A percentile compares a stretch with the other conserved stretches of the same genome.
Conservation (phyloP, 371 early-diverging fungal species). For the Rhizopus arrhizus region DNA sequence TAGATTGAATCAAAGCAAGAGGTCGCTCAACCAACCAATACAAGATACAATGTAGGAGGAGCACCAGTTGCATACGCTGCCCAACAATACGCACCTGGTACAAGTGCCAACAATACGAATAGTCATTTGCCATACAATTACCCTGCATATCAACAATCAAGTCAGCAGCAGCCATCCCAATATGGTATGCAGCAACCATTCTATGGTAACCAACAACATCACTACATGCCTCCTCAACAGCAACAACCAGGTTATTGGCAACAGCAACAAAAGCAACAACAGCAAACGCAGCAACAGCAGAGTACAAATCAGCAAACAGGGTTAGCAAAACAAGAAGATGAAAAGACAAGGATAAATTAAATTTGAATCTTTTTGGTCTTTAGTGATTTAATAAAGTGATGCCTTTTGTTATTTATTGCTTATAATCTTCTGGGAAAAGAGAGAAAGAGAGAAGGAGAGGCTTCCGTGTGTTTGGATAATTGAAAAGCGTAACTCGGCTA, state of each 20-base stretch:
- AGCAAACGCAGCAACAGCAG: neutral
- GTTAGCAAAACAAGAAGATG: slow-evolving; percentile 1
- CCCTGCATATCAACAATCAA: neutral
- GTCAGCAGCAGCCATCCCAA: slow-evolving; percentile 2
- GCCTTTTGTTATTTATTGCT: neutral
- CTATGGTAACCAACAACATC: slow-evolving; percentile 31
- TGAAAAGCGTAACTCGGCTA: too few species aligned
- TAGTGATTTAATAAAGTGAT: neutral
- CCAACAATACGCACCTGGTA: neutral
- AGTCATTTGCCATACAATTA: slow-evolving; percentile 11
- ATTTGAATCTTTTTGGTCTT: neutral
- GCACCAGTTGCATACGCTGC: neutral
- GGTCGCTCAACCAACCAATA: neutral
- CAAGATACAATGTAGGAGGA: neutral
- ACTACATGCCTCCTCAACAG: slow-evolving; percentile 31
- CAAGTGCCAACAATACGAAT: slow-evolving; percentile 3
- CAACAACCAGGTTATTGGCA: slow-evolving; percentile 16
- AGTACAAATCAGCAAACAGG: neutral
- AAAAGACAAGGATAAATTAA: slow-evolving; percentile 1
- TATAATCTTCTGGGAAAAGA: too few species aligned
- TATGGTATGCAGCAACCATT: slow-evolving; percentile 27
- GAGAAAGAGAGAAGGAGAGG: too few species aligned
- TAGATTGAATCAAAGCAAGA: slow-evolving; percentile 1
- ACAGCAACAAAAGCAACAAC: neutral
- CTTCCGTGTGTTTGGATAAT: too few species aligned